Evolutionary conservation across 2,329 filamentous ascomycete genomes (phyloP).

Genomic region (Talaromyces amestolkiae): DNA sequence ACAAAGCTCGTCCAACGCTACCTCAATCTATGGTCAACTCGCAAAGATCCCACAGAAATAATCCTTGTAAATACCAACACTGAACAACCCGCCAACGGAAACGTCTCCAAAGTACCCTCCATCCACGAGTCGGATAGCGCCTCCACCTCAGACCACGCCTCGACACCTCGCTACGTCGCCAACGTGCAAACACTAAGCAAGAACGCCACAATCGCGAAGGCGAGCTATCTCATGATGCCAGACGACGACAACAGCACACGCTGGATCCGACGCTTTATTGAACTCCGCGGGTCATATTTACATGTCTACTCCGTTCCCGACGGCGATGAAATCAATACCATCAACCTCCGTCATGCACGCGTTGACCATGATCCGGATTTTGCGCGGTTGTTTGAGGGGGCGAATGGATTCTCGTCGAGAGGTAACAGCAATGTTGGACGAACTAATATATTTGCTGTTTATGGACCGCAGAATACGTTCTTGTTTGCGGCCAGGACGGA

Average conservation of each 20-base stretch:
- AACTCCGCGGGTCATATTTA: slow-evolving; percentile 85
- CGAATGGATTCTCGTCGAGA: slow-evolving; percentile 39
- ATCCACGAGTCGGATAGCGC: slow-evolving; percentile 29
- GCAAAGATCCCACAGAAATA: slow-evolving; percentile 39
- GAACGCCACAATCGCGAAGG: slow-evolving; percentile 76
- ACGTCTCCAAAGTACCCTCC: slow-evolving; percentile 25
- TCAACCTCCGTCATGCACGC: slow-evolving; percentile 84
- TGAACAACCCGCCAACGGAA: slow-evolving; percentile 42
- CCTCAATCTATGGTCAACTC: slow-evolving; percentile 43
- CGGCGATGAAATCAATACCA: slow-evolving; percentile 84
- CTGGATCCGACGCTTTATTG: slow-evolving; percentile 91
- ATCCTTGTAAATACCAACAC: slow-evolving; percentile 47
- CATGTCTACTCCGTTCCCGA: slow-evolving; percentile 83
- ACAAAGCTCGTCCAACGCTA: slow-evolving; percentile 42
- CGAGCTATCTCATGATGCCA: slow-evolving; percentile 82
- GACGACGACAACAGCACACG: slow-evolving; percentile 71
- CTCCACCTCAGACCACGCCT: slow-evolving; percentile 30
- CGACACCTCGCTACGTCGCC: slow-evolving; percentile 65
- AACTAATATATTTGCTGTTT: slow-evolving; percentile 85
- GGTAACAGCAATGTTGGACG: slow-evolving; percentile 35
- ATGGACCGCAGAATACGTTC: slow-evolving; percentile 92
- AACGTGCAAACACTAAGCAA: slow-evolving; percentile 76
- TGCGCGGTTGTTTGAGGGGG: slow-evolving; percentile 66
- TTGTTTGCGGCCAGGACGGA: slow-evolving; percentile 87
- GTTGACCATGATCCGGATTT: slow-evolving; percentile 91